Conservation (phyloP, 148 eudicot genomes). For the Nyssa sinensis region DNA sequence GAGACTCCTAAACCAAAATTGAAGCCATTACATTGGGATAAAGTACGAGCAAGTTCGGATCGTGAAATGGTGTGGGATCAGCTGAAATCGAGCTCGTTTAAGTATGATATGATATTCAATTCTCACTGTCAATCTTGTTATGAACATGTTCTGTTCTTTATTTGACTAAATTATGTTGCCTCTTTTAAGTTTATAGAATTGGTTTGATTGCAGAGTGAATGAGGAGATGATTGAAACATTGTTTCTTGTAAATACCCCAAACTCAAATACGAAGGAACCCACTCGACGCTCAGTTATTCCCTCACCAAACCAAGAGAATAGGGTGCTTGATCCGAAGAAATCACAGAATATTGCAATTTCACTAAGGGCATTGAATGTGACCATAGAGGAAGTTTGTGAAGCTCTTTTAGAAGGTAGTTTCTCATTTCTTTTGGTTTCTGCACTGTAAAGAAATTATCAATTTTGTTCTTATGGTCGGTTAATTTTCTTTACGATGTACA, state of each 20-base stretch:
- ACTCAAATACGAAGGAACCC: slow-evolving; percentile 24
- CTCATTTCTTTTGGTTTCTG: background rate
- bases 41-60: slow-evolving; percentile 27
- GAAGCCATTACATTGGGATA: slow-evolving; percentile 39
- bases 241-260: slow-evolving; percentile 39
- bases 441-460: background rate
- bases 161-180: background rate
- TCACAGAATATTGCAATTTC: slow-evolving; percentile 58
- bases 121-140: background rate
- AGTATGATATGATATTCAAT: slow-evolving; percentile 17
- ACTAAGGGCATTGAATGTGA: slow-evolving; percentile 53
- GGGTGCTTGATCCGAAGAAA: slow-evolving; percentile 56
- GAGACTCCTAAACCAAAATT: slow-evolving; percentile 20
- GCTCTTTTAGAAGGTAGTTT: slow-evolving; percentile 52
- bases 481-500: background rate
- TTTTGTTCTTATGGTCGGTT: background rate
- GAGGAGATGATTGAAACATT: slow-evolving; percentile 63
- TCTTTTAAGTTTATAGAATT: background rate
- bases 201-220: slow-evolving; percentile 40
- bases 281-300: slow-evolving; percentile 30
- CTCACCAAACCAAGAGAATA: slow-evolving; percentile 40
- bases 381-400: slow-evolving; percentile 57
- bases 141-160: background rate
- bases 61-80: slow-evolving; percentile 36
- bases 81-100: slow-evolving; percentile 34